These are phyloP conservation scores for Cryptosporidium baileyi DNA, from an alignment of 169 alveolate species.

Conservation along the genomic window DNA sequence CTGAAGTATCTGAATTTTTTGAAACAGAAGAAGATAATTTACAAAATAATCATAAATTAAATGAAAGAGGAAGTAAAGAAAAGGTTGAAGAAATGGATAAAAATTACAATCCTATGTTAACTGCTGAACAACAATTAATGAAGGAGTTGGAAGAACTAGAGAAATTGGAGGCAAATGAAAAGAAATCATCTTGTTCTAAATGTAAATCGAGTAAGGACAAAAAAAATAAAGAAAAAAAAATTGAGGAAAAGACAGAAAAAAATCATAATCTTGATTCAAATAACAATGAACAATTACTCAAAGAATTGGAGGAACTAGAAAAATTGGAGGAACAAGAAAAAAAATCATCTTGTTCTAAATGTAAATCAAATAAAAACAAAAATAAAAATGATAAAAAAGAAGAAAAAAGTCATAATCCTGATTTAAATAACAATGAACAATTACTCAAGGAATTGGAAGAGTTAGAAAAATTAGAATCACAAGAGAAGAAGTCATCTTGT, in stretches of 20 bases:
- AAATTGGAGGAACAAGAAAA: neutral
- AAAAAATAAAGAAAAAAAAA: neutral
- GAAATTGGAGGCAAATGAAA: neutral
- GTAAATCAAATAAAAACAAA: neutral
- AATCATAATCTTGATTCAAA: too few species aligned
- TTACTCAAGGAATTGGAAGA: neutral
- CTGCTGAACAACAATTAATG: neutral
- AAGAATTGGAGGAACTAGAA: neutral
- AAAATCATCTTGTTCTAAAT: neutral
- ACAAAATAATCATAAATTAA: neutral
- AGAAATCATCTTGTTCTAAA: neutral
- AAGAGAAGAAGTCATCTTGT: neutral
- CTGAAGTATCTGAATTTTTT: neutral
- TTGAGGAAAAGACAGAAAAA: neutral
- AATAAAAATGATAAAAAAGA: neutral
- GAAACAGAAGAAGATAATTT: neutral
- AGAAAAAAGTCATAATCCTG: too few species aligned
- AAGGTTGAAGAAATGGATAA: neutral
- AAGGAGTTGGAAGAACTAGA: neutral
- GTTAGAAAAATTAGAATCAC: neutral
- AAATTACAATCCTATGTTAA: too few species aligned
- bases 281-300: neutral
- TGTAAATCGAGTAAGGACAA: neutral
- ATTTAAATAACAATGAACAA: too few species aligned
- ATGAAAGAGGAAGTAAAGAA: neutral